Conservation (phyloP, 164 flowering plant species). For the Paratinospora sagittata region DNA sequence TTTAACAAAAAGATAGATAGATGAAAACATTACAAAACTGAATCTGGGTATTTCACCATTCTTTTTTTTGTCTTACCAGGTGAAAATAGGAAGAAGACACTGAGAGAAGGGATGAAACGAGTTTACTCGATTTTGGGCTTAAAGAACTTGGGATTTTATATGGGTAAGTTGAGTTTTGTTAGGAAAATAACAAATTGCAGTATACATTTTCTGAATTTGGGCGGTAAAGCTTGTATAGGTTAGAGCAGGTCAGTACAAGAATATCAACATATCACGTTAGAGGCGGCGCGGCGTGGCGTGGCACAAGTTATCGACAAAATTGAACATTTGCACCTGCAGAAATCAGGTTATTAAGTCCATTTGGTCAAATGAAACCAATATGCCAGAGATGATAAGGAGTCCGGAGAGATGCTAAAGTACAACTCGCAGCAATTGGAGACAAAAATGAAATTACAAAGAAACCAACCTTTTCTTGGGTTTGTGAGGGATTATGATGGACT, state of each 20-base stretch:
- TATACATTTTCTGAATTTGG: background rate
- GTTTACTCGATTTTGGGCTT: background rate
- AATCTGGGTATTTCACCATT: background rate
- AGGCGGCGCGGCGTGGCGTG: background rate
- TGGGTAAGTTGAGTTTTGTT: background rate
- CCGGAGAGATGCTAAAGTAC: background rate
- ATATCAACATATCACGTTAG: background rate
- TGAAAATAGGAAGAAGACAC: background rate
- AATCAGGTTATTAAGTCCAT: background rate
- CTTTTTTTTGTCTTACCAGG: too few relatives aligned
- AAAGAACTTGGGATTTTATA: background rate
- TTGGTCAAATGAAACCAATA: background rate
- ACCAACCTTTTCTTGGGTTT: constrained; percentile 12
- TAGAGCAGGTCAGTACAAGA: background rate
- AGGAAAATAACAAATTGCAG: background rate
- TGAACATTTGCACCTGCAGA: background rate
- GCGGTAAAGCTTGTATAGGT: background rate
- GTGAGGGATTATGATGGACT: constrained; percentile 3
- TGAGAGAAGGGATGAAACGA: background rate
- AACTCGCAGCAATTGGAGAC: constrained; percentile 3
- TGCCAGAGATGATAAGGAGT: background rate
- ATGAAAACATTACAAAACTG: too few relatives aligned
- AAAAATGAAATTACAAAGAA: constrained; percentile 1
- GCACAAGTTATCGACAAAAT: background rate
- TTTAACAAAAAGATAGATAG: background rate